Percentiles rank a stretch among this genome's conserved stretches.
Evolutionary conservation across 345 rosid species (phyloP).

Genomic region (Arabidopsis thaliana): DNA sequence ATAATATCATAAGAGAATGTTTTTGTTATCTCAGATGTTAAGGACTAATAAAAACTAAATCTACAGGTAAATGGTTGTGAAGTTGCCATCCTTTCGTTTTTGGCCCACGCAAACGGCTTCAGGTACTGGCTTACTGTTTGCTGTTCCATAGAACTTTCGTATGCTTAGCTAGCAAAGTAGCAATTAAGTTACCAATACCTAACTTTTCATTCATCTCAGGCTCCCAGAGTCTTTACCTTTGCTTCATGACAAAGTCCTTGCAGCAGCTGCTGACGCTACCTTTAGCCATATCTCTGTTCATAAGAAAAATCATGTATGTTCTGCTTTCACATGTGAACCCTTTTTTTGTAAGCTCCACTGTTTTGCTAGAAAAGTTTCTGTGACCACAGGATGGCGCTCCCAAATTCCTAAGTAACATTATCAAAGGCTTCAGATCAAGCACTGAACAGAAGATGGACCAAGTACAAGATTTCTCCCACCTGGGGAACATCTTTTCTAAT

Average conservation of each 20-base stretch:
- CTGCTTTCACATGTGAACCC: constrained; percentile 22
- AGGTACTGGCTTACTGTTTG: constrained; percentile 56
- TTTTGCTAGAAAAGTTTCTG: constrained; percentile 36
- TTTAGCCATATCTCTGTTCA: constrained; percentile 51
- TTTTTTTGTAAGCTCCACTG: constrained; percentile 19
- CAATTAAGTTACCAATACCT: constrained; percentile 31
- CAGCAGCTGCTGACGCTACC: constrained; percentile 72
- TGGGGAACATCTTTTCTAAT: constrained; percentile 67
- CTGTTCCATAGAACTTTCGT: constrained; percentile 19
- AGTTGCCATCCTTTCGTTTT: constrained; percentile 68
- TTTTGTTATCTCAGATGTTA: not conserved
- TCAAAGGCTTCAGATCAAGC: constrained; percentile 63
- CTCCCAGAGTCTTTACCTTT: constrained; percentile 73
- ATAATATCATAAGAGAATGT: constrained; percentile 13
- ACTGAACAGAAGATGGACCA: constrained; percentile 53
- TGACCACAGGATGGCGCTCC: constrained; percentile 58
- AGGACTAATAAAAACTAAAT: constrained; percentile 29
- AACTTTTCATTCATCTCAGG: constrained; percentile 53
- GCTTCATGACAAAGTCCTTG: constrained; percentile 78
- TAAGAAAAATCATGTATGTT: constrained; percentile 60
- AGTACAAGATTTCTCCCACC: constrained; percentile 56
- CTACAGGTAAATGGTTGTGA: constrained; percentile 77
- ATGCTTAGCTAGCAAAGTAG: constrained; percentile 32
- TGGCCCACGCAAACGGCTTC: constrained; percentile 60
- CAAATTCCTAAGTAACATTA: constrained; percentile 56